phyloP scores from a whole-genome alignment of 331 rosid genomes.

The Stylosanthes scabra region DNA sequence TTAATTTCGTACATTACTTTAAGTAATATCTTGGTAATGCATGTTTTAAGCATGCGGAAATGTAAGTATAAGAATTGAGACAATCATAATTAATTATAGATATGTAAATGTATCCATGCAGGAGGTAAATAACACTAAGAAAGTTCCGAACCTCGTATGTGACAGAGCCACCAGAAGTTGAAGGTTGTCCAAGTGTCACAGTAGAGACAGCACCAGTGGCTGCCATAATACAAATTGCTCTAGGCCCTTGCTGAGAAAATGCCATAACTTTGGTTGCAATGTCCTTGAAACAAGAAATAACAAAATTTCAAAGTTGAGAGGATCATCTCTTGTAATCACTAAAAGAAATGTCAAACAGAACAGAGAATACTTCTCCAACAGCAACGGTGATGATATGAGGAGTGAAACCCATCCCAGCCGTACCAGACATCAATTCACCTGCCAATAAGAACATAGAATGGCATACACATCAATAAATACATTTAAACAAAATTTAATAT shows the following conservation, averaged over 20 bases:
- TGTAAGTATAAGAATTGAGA: too few species aligned
- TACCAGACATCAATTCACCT: slow-evolving; percentile 86
- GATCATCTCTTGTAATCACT: slow-evolving; percentile 3
- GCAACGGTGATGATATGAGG: slow-evolving; percentile 91
- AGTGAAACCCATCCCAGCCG: slow-evolving; percentile 96
- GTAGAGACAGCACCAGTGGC: slow-evolving; percentile 95
- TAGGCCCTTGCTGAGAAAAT: slow-evolving; percentile 93
- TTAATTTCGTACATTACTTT: too few species aligned
- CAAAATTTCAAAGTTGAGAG: slow-evolving; percentile 12
- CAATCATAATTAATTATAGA: slow-evolving; percentile 7
- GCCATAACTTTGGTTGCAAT: slow-evolving; percentile 87
- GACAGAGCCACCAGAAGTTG: slow-evolving; percentile 89
- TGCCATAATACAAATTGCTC: slow-evolving; percentile 86
- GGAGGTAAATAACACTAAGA: slow-evolving; percentile 10
- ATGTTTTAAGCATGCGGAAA: too few species aligned
- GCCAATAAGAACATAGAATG: slow-evolving; percentile 47
- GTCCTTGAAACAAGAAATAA: slow-evolving; percentile 60
- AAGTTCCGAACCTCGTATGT: slow-evolving; percentile 76
- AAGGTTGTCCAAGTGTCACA: slow-evolving; percentile 92
- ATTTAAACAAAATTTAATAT: slow-evolving; percentile 19
- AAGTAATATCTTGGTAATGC: too few species aligned
- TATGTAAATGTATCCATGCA: background rate
- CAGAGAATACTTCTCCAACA: slow-evolving; percentile 97
- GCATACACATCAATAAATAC: slow-evolving; percentile 25
- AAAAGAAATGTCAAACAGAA: slow-evolving; percentile 21